These are phyloP conservation scores for Eremochloa ophiuroides DNA, from an alignment of 176 grass and related monocot genomes.

Conservation along the genomic window DNA sequence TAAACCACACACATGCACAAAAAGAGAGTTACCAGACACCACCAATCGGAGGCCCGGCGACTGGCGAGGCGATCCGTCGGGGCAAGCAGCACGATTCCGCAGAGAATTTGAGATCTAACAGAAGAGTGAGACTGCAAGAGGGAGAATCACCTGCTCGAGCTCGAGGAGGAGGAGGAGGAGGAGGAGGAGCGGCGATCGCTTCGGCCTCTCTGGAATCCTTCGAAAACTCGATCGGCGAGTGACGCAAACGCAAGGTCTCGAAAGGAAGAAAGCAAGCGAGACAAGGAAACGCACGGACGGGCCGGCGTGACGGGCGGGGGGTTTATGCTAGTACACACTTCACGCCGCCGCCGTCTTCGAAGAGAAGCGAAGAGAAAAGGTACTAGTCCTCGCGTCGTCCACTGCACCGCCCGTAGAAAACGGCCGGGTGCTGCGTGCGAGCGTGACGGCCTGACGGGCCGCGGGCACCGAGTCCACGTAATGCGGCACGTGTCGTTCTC, in stretches of 20 bases:
- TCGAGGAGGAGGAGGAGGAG: too few species aligned
- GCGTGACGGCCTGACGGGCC: neutral
- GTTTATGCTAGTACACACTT: conserved; percentile 7
- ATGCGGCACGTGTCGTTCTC: conserved; percentile 19
- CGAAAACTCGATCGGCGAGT: neutral
- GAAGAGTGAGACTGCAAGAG: neutral
- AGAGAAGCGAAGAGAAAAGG: neutral
- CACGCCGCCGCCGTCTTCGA: neutral
- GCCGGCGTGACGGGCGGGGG: conserved; percentile 10
- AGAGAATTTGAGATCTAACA: neutral
- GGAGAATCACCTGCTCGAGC: conserved; percentile 2
- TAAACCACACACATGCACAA: neutral
- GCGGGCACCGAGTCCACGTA: neutral
- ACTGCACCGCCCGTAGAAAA: conserved; percentile 14
- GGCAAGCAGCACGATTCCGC: neutral
- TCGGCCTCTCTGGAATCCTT: neutral
- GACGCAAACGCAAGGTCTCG: neutral
- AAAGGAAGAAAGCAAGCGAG: neutral
- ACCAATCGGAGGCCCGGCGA: neutral
- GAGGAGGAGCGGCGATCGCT: neutral
- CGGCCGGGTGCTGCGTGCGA: neutral
- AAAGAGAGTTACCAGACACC: neutral
- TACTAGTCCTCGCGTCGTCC: neutral
- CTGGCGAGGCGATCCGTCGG: neutral
- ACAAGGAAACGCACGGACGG: conserved; percentile 19